Evolutionary conservation across 2,329 filamentous ascomycete species (phyloP).

Genomic region (Magnaporthiopsis incrustans): DNA sequence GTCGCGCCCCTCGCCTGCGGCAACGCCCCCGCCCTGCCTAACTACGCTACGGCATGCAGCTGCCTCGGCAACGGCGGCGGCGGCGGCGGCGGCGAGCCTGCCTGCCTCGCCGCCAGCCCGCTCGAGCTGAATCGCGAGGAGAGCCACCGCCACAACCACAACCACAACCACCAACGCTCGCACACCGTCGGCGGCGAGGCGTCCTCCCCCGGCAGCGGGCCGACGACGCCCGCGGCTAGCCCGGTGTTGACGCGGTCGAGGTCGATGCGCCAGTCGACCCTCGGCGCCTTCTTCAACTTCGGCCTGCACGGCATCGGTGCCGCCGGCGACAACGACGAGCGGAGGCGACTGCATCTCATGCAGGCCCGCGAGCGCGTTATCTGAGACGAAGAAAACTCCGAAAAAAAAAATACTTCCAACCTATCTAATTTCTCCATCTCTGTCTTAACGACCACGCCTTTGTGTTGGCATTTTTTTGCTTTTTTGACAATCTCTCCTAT

Average conservation of each 20-base stretch:
- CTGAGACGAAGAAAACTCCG: not conserved
- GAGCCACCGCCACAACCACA: slow-evolving; percentile 8
- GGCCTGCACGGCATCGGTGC: slow-evolving; percentile 14
- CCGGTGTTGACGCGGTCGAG: slow-evolving; percentile 10
- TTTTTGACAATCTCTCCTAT: not conserved
- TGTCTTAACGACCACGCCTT: not conserved
- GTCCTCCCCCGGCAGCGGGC: not conserved
- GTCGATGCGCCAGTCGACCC: slow-evolving; percentile 16
- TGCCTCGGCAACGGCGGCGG: slow-evolving; percentile 6
- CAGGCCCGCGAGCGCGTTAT: slow-evolving; percentile 27
- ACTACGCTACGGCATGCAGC: slow-evolving; percentile 52
- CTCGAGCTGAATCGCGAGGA: slow-evolving; percentile 23
- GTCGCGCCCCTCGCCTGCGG: slow-evolving; percentile 39
- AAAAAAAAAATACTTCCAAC: too few species aligned
- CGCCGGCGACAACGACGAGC: slow-evolving; percentile 22
- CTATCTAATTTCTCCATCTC: not conserved
- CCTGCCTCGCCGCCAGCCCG: slow-evolving; percentile 20
- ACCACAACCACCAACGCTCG: slow-evolving; percentile 6
- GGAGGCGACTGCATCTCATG: slow-evolving; percentile 26
- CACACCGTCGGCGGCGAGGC: not conserved
- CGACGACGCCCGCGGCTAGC: slow-evolving; percentile 9
- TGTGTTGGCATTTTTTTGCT: not conserved
- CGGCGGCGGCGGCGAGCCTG: slow-evolving; percentile 9
- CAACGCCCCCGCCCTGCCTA: slow-evolving; percentile 44
- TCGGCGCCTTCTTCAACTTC: slow-evolving; percentile 15